Evolutionary conservation across 2,329 filamentous ascomycete species (phyloP).

Genomic region (Fusarium clavum): DNA sequence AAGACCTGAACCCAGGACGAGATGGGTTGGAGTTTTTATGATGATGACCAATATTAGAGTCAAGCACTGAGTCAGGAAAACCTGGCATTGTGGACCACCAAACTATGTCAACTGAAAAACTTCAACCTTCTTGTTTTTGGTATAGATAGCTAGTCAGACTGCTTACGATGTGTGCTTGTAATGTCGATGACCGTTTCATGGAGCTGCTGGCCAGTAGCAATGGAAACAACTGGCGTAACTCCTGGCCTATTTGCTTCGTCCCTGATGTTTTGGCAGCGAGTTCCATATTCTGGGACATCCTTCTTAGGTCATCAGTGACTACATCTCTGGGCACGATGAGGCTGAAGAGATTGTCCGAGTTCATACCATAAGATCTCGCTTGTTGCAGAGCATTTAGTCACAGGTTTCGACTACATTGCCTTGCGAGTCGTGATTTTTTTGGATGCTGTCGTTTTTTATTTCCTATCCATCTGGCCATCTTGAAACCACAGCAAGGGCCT

Average conservation of each 20-base stretch:
- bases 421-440: too few relatives aligned
- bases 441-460: too few relatives aligned
- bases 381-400: background rate
- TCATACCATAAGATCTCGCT: background rate
- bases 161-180: background rate
- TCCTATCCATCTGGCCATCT: background rate
- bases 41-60: slow-evolving; percentile 96
- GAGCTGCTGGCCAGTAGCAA: background rate
- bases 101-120: slow-evolving; percentile 51
- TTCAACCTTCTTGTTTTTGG: slow-evolving; percentile 34
- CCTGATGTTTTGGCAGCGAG: background rate
- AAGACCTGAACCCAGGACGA: slow-evolving; percentile 29
- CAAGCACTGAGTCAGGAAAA: slow-evolving; percentile 85
- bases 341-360: background rate
- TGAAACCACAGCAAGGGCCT: background rate
- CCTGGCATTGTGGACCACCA: slow-evolving; percentile 50
- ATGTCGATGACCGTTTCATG: background rate
- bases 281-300: background rate
- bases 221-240: background rate
- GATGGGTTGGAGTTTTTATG: slow-evolving; percentile 71
- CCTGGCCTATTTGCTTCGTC: background rate
- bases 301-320: background rate
- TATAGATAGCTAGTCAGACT: background rate
- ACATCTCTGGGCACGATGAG: background rate
- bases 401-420: too few relatives aligned